phyloP scores from a whole-genome alignment of 1,284 basidiomycete species.

The Trametes pubescens region DNA sequence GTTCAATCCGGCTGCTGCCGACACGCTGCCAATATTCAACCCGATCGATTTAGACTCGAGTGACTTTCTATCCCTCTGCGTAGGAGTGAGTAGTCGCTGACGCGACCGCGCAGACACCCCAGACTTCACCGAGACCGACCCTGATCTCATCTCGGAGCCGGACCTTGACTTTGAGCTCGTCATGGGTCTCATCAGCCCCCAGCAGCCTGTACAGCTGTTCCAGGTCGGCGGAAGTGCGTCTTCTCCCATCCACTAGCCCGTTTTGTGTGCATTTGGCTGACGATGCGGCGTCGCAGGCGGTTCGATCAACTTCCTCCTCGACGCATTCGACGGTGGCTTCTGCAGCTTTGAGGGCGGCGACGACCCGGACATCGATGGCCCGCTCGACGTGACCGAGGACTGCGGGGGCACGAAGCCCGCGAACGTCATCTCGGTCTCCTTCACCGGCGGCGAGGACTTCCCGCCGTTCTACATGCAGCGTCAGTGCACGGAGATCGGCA shows the following conservation, averaged over 20 bases:
- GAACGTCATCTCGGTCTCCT: conserved; percentile 48
- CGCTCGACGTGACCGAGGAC: conserved; percentile 42
- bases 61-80: conserved; percentile 38
- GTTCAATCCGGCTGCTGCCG: conserved; percentile 44
- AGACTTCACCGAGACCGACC: conserved; percentile 31
- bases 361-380: conserved; percentile 48
- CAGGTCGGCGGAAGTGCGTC: conserved; percentile 25
- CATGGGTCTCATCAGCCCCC: conserved; percentile 52
- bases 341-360: conserved; percentile 71
- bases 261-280: neutral
- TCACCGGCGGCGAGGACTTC: conserved; percentile 44
- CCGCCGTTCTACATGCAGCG: conserved; percentile 45
- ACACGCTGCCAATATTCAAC: conserved; percentile 33
- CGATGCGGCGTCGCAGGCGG: conserved; percentile 42
- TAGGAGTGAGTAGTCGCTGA: conserved; percentile 36
- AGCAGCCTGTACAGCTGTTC: conserved; percentile 48
- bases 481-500: conserved; percentile 50
- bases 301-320: conserved; percentile 54
- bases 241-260: neutral
- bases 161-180: conserved; percentile 60
- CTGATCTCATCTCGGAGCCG: conserved; percentile 55
- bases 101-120: neutral
- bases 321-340: conserved; percentile 58
- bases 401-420: conserved; percentile 47
- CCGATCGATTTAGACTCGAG: conserved; percentile 52